Conservation (phyloP, 805 yeast species). For the Candida methanosorbosa region DNA sequence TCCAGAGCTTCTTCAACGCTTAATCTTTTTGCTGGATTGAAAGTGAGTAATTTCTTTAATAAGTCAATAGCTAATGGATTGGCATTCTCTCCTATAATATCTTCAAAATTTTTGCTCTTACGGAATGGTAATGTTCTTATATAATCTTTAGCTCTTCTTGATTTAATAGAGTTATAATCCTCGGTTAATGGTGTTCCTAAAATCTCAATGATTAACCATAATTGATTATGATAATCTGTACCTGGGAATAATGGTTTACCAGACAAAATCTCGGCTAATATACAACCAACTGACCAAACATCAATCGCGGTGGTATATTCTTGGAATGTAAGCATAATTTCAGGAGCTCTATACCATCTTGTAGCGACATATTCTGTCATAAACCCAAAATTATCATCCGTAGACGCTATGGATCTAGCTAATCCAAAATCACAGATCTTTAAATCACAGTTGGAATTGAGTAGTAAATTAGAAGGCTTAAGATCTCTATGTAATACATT, state of each 20-base stretch:
- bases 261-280: slow-evolving; percentile 79
- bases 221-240: slow-evolving; percentile 85
- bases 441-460: slow-evolving; percentile 89
- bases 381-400: slow-evolving; percentile 57
- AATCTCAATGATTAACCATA: slow-evolving; percentile 74
- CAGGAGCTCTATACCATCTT: slow-evolving; percentile 97
- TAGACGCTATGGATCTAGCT: slow-evolving; percentile 59
- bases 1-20: slow-evolving; percentile 75
- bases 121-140: slow-evolving; percentile 69
- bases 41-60: slow-evolving; percentile 61
- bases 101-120: slow-evolving; percentile 48
- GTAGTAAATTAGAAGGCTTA: slow-evolving; percentile 79
- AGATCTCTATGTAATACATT: slow-evolving; percentile 89
- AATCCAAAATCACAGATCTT: slow-evolving; percentile 93
- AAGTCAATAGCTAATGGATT: slow-evolving; percentile 65
- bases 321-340: slow-evolving; percentile 90
- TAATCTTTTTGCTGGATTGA: slow-evolving; percentile 77
- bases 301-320: slow-evolving; percentile 93
- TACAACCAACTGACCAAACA: slow-evolving; percentile 96
- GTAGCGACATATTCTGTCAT: slow-evolving; percentile 98
- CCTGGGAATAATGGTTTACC: slow-evolving; percentile 93
- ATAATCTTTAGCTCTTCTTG: slow-evolving; percentile 83
- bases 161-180: slow-evolving; percentile 66
- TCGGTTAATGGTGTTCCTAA: slow-evolving; percentile 84
- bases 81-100: slow-evolving; percentile 36